Base-by-base conservation (phyloP, 2,329 filamentous ascomycete species). In the Neobulgaria alba region DNA sequence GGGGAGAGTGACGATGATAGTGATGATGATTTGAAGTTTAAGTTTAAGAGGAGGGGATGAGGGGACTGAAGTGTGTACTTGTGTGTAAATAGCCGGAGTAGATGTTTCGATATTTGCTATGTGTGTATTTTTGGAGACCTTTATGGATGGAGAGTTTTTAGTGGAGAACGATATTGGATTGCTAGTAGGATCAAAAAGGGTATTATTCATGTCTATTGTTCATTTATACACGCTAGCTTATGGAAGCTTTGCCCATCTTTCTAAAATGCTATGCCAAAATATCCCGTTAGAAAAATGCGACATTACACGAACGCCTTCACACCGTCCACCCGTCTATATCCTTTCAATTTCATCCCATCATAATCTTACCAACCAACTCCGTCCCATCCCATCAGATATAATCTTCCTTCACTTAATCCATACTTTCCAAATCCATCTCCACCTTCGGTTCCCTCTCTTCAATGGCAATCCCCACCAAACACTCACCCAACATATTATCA, bases 401-500 rank as follows among this genome's bases (percentile, higher is more conserved):
- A 3, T 12, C 14, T 30, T 12, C n/a, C 9, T 14, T 10, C 20
- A 10, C 43, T 55, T 60, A 78, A 54, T 82, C 77, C 76, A 81
- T 78, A 52, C 72, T 65, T 26, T 79, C 75, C 72, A 79, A 75
- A 18, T 61, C 60, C 14, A 59, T 66, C 33, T 57, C 55, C 10
- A 33, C 51, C 2, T 48, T 49, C 5, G 56, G 61, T 38, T 63
- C 57, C 29, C 53, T 61, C 57, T 83, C 79, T 0, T 73, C 71
- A 4, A 83, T 77, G 40, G 78, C 61, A 37, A 83, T 64, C 1
- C 79, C 79, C 12, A 84, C 63, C 45, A 83, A 59, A 55, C 78
- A 83, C 4, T 70, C 70, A 19, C 70, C 63, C 43, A 84, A 58
- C 79, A 84, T 84, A 2, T 75, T 75, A 63, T 83, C 79, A 55